Evolutionary conservation across 2,329 filamentous ascomycete genomes (phyloP), one percentile per base, ranked within the genome.

Genomic region (Trichothecium roseum): DNA sequence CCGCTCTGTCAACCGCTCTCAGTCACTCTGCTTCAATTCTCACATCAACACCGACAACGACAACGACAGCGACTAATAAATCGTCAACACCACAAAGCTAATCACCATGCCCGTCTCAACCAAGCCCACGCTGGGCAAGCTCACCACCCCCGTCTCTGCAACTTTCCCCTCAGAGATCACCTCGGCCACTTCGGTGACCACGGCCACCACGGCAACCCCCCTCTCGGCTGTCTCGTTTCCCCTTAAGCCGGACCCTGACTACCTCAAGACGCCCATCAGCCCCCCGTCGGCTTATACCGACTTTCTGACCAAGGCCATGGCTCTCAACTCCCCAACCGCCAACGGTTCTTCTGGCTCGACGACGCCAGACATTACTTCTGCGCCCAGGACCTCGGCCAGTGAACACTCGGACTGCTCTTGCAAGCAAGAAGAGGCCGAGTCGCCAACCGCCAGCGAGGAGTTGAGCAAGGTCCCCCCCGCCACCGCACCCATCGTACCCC

Each of bases 251-350:
- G 63, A 60, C 24, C 54, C 63, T 7, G 65, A 66, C 38, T 69
- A 72, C 47, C 74, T 88, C 66, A 89, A 88, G 62, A 95, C 88
- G 4, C 88, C 88, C 33, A 94, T 96, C 56, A 93, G 84, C 35
- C 89, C 89, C 35, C 89, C 89, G 3, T 69, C 74, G 16, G 88
- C 89, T 39, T 96, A 96, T 55, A 81, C 85, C 46, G 87, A 96
- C 52, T 96, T 95, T 54, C 78, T 96, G 43, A 52, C 56, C 35
- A 89, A 87, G 62, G 78, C 80, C 40, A 77, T 93, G 61, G 81
- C 81, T 14, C 68, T 87, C 39, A 75, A 78, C 52, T 86, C 80
- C 43, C 83, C 84, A 8, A 18, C 40, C 5, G 72, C 78, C 28
- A 62, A 64, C 34, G 20, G 20, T 6, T 66, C 67, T 47, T 64